Evolutionary conservation across 1,139 yeast species (phyloP).

Genomic region (Taphrina deformans): DNA sequence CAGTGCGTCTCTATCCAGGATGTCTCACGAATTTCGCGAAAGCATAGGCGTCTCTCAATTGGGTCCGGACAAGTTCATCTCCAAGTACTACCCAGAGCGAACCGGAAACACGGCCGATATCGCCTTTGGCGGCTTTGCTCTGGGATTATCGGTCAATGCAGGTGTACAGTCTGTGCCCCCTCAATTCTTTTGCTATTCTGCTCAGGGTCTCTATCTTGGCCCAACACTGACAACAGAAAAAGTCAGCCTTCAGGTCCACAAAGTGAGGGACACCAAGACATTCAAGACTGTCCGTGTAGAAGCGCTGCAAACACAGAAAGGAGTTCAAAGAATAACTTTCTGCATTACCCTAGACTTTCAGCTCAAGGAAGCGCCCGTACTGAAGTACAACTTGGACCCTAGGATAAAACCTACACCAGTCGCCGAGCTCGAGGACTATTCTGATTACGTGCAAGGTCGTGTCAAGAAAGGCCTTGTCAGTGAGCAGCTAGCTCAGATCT

Average conservation of each 20-base stretch:
- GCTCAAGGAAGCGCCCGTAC: constrained; percentile 6
- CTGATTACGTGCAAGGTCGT: neutral
- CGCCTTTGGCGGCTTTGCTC: constrained; percentile 5
- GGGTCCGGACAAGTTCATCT: neutral
- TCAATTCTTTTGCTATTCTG: constrained; percentile 10
- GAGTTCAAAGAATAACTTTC: neutral
- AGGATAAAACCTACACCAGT: neutral
- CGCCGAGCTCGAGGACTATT: neutral
- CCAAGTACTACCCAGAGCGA: neutral
- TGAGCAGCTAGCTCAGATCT: neutral
- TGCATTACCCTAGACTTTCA: neutral
- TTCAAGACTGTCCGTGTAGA: constrained; percentile 16
- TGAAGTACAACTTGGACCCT: neutral
- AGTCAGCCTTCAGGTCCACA: neutral
- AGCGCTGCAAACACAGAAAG: neutral
- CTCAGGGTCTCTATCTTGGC: constrained; percentile 9
- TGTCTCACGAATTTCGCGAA: neutral
- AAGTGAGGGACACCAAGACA: constrained; percentile 8
- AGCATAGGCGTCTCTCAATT: neutral
- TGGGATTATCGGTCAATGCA: neutral
- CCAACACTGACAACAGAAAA: constrained; percentile 5
- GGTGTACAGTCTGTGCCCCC: neutral
- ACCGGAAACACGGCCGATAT: constrained; percentile 12
- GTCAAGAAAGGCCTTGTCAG: neutral
- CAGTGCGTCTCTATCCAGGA: no score